These are phyloP conservation scores for Ustilago xerochloae DNA, from an alignment of 1,284 basidiomycete genomes.

Conservation along the genomic window DNA sequence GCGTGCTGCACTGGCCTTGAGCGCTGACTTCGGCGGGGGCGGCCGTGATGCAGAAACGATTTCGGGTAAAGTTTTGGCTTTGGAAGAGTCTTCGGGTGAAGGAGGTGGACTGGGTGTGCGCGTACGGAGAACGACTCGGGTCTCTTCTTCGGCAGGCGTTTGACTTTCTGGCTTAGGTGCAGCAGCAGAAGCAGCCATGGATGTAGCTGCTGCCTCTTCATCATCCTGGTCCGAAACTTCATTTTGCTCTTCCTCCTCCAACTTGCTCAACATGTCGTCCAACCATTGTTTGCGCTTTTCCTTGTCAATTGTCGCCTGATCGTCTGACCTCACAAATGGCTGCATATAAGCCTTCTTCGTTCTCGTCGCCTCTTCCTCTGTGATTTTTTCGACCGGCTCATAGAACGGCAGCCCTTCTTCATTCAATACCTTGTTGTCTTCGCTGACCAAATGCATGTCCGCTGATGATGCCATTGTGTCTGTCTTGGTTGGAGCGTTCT, in stretches of 20 bases:
- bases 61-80: slow-evolving; percentile 23
- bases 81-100: slow-evolving; percentile 21
- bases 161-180: background rate
- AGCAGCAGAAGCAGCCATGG: background rate
- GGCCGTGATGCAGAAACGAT: slow-evolving; percentile 46
- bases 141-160: slow-evolving; percentile 27
- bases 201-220: background rate
- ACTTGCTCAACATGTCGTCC: slow-evolving; percentile 49
- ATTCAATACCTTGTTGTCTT: slow-evolving; percentile 57
- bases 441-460: slow-evolving; percentile 34
- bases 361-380: slow-evolving; percentile 27
- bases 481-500: background rate
- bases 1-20: slow-evolving; percentile 25
- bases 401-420: slow-evolving; percentile 67
- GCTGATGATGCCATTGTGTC: background rate
- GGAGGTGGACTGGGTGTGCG: slow-evolving; percentile 42
- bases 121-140: slow-evolving; percentile 34
- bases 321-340: slow-evolving; percentile 27
- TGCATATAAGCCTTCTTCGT: slow-evolving; percentile 43
- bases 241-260: slow-evolving; percentile 56
- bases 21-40: slow-evolving; percentile 43
- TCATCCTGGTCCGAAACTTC: slow-evolving; percentile 19
- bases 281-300: slow-evolving; percentile 54
- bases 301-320: slow-evolving; percentile 16
- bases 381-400: slow-evolving; percentile 57